Evolutionary conservation across 2,329 filamentous ascomycete genomes (phyloP), one percentile per base, ranked within the genome.

Genomic region (Thelonectria olida): DNA sequence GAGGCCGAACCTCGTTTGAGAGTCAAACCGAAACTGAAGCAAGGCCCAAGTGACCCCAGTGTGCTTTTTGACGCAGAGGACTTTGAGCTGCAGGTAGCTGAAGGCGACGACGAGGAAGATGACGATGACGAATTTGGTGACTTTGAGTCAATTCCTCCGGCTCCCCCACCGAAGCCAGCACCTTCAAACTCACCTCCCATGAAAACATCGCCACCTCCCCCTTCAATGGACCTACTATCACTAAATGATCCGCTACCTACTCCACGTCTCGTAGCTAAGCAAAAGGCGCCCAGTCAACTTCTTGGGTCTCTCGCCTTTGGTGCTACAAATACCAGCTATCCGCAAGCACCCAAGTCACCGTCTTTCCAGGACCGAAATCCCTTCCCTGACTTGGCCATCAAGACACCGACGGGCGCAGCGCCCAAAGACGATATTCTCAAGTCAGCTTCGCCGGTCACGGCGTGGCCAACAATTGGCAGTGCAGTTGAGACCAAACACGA

Each of bases 1-100:
- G 45, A 55, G 23, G 17, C 15, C 9, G 28, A 19, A 17, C 4
- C 58, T 13, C 59, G 62, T n/a, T 51, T 57, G 25, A 64, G 59
- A 13, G 58, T 70, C 27, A 72, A 67, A 22, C 58, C 69, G 7
- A 74, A 62, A 47, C 62, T 67, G 22, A 74, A 66, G 53, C 34
- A 69, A 7, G 49, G 61, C 8, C 61, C 73, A 12, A 63, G 72
- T 1, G 77, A 86, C 42, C 75, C 84, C 2, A 84, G 87, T 65
- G 83, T 92, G 4, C 78, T 92, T 3, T 92, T 92, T 72, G 89
- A 92, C 74, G 89, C 85, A 34, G 83, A 85, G 41, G 83, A 87
- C 50, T 84, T 84, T 65, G 82, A 81, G 54, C 71, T 79, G 13
- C 73, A 79, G 31, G 73, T 70, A 2, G 74, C 71, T 5, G 78